Evolutionary conservation across 2,329 filamentous ascomycete genomes (phyloP).

Genomic region (Claviceps humidiphila): DNA sequence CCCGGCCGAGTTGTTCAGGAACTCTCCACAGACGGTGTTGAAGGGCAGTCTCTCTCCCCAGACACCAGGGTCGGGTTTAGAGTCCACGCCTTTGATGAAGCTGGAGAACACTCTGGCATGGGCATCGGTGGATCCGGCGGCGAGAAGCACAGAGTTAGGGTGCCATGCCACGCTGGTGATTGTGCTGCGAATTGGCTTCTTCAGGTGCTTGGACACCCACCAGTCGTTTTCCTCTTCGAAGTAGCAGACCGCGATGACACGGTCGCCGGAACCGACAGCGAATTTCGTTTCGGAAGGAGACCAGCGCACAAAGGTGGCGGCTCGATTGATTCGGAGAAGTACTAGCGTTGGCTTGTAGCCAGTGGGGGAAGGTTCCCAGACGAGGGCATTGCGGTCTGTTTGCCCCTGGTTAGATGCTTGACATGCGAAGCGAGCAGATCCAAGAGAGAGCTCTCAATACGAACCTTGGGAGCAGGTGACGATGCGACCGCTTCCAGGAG

Average conservation of each 20-base stretch:
- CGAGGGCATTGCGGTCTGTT: conserved; percentile 86
- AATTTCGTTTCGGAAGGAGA: conserved; percentile 95
- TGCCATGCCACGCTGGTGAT: conserved; percentile 95
- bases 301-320: conserved; percentile 95
- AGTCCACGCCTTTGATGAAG: conserved; percentile 92
- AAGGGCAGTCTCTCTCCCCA: conserved; percentile 96
- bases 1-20: conserved; percentile 85
- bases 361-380: conserved; percentile 86
- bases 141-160: conserved; percentile 89
- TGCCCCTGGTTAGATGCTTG: not conserved
- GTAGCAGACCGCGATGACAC: conserved; percentile 93
- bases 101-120: conserved; percentile 89
- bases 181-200: conserved; percentile 96
- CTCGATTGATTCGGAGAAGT: conserved; percentile 89
- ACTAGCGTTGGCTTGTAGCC: conserved; percentile 97
- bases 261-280: conserved; percentile 88
- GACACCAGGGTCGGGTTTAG: conserved; percentile 67
- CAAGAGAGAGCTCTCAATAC: conserved; percentile 6
- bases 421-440: not conserved
- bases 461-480: conserved; percentile 93
- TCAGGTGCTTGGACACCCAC: conserved; percentile 99
- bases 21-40: conserved; percentile 97
- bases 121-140: conserved; percentile 91
- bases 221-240: conserved; percentile 99
- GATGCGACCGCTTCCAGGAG: conserved; percentile 78